Base-by-base conservation (phyloP, 2,329 filamentous ascomycete genomes). In the Monilinia laxa region DNA sequence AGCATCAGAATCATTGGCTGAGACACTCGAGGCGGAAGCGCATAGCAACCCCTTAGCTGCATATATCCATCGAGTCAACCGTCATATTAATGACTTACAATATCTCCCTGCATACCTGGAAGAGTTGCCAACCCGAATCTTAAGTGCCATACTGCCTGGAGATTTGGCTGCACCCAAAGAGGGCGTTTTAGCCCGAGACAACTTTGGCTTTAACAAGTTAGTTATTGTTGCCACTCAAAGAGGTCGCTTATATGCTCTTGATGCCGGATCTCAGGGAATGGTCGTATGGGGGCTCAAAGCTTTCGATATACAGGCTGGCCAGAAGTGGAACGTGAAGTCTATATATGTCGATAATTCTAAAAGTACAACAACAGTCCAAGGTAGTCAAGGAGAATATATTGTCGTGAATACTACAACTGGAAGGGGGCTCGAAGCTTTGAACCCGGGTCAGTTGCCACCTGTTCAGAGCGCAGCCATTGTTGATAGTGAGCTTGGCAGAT, bases 181-280 rank as follows among this genome's bases (percentile, higher is more conserved):
- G 25, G 77, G 80, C 38, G 81, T 81, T 9, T 80, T 89, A n/a
- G 79, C 81, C 23, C 83, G 87, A 20, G 90, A 95, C 73, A 86
- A 83, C 51, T 98, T 98, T 77, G 94, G 94, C 5, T 94, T 97
- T 78, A 89, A 91, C 77, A 96, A 97, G 78, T 81, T 94, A 42
- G 85, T 93, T 7, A 82, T 97, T 67, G 81, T 97, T 62, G 93
- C 90, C 7, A 97, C 93, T 2, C 84, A 86, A 65, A 88, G 87
- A 66, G 93, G 93, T 18, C 88, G 90, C 70, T 80, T 98, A 23
- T 90, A 93, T 71, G 92, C 89, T 3, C 81, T 99, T 25, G 89
- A 97, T 77, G 87, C 89, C 45, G 91, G 88, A 31, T 88, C 88
- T 68, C 83, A 89, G 16, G 93, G 93, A 4, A 83, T 83, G 47